phyloP scores from a whole-genome alignment of 2,329 filamentous ascomycete genomes.

The Bipolaris victoriae region DNA sequence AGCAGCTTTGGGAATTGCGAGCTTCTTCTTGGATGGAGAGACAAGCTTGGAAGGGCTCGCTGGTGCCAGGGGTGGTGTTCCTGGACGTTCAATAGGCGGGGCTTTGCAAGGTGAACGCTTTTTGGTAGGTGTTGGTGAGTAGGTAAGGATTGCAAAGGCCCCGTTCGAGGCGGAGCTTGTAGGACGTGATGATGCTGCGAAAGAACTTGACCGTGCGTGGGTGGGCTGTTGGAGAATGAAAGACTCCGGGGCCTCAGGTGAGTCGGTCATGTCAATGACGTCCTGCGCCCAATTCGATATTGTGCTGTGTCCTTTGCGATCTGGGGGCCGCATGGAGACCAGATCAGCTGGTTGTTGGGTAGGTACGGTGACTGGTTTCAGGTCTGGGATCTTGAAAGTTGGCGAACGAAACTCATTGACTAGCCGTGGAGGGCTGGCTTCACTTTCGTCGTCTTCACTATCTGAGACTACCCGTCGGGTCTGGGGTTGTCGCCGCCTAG shows the following conservation, averaged over 20 bases:
- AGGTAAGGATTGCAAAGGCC: slow-evolving; percentile 38
- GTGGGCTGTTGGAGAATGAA: slow-evolving; percentile 28
- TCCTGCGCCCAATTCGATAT: slow-evolving; percentile 42
- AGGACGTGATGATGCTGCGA: slow-evolving; percentile 37
- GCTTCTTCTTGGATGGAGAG: slow-evolving; percentile 47
- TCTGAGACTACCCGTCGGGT: slow-evolving; percentile 29
- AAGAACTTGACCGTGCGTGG: slow-evolving; percentile 31
- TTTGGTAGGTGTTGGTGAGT: slow-evolving; percentile 45
- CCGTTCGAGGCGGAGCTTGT: slow-evolving; percentile 38
- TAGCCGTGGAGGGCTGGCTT: slow-evolving; percentile 5
- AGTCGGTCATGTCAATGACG: slow-evolving; percentile 42
- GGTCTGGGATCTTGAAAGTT: slow-evolving; percentile 13
- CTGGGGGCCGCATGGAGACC: slow-evolving; percentile 31
- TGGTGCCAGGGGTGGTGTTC: slow-evolving; percentile 40
- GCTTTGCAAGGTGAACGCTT: slow-evolving; percentile 44
- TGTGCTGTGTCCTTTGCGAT: slow-evolving; percentile 34
- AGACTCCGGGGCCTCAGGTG: slow-evolving; percentile 31
- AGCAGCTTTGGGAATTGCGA: slow-evolving; percentile 36
- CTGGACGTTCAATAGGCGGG: slow-evolving; percentile 37
- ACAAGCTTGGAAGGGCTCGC: slow-evolving; percentile 42
- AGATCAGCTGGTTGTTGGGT: slow-evolving; percentile 18
- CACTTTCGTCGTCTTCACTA: slow-evolving; percentile 30
- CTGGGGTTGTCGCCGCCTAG: slow-evolving; percentile 22
- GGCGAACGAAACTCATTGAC: neutral
- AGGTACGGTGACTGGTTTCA: slow-evolving; percentile 1